Evolutionary conservation across 352 stramenopile species (phyloP).

Genomic region (Thalassiosira hispida): DNA sequence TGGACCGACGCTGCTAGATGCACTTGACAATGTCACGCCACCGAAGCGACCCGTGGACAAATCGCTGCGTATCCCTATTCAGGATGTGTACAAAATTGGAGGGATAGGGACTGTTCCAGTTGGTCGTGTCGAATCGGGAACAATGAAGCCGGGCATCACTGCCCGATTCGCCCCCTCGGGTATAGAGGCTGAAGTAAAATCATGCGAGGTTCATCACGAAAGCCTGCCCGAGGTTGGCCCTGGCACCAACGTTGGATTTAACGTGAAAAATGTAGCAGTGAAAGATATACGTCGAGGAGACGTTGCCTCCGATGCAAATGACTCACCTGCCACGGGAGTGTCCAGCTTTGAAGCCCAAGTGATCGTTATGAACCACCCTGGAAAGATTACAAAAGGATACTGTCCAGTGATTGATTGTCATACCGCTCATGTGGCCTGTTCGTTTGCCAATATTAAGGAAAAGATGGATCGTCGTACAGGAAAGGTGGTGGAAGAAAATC

Average conservation of each 20-base stretch:
- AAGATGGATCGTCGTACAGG: constrained; percentile 96
- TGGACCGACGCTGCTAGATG: constrained; percentile 91
- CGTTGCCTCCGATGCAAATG: constrained; percentile 92
- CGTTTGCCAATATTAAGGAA: constrained; percentile 92
- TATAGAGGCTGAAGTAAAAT: constrained; percentile 93
- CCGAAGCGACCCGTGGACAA: constrained; percentile 93
- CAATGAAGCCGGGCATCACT: constrained; percentile 93
- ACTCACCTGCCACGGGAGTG: constrained; percentile 89
- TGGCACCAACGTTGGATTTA: constrained; percentile 97
- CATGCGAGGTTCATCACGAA: constrained; percentile 96
- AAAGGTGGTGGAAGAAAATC: constrained; percentile 93
- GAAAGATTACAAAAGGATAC: constrained; percentile 93
- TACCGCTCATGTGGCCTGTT: constrained; percentile 95
- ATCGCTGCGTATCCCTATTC: constrained; percentile 94
- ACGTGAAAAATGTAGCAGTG: constrained; percentile 94
- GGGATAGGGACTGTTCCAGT: constrained; percentile 96
- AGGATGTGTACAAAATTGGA: constrained; percentile 98
- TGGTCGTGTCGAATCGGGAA: constrained; percentile 95
- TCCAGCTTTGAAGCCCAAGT: constrained; percentile 94
- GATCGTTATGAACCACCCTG: constrained; percentile 95
- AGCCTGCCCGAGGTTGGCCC: constrained; percentile 90
- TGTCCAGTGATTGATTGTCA: constrained; percentile 96
- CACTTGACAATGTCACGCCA: constrained; percentile 90
- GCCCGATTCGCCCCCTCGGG: constrained; percentile 91
- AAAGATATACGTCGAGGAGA: constrained; percentile 94